Base-by-base conservation (phyloP, 139 green algal species). In the Bryopsis sp. region DNA sequence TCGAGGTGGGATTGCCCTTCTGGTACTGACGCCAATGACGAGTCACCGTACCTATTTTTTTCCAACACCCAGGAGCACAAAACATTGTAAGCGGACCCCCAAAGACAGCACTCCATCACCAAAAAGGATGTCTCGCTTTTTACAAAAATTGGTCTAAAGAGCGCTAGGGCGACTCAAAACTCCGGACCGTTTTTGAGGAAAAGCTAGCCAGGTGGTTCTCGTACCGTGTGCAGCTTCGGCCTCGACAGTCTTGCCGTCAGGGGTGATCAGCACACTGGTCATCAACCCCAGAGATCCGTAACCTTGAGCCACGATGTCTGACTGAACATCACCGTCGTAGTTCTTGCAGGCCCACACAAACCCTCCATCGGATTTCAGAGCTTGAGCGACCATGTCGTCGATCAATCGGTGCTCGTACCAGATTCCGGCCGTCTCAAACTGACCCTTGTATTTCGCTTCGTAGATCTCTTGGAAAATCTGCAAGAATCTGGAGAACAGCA, bases 331-430 rank as follows among this genome's bases (percentile, higher is more conserved):
- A 26, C 91, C 91, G 64, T 97, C 91, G 73, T 97, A 97, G 83
- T 97, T 97, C 81, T 98, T 98, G 82, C 87, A 97, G 0, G 92
- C 92, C 92, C 91, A 97, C 64, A 98, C 89, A 83, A 96, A 97
- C 64, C 91, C 92, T 47, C 92, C 92, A 38, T 72, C 79, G 26
- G 74, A 89, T 81, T 98, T 98, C 46, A 98, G 79, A n/a, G 79
- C 79, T 79, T 95, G 86, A 0, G 92, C 92, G 4, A 97, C 92
- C 92, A 97, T 97, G 86, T 97, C 92, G 71, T 97, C 92, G 57
- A 98, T 98, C 34, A 98, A 84, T 39, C 92, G 82, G 82, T 97
- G 92, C 85, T 97, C 87, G 72, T 97, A 97, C 85, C 86, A 97
- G 69, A 97, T 96, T 39, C 85, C 88, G 11, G 68, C 60, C 48